Percentiles rank a stretch among this genome's conserved stretches.
Conservation (phyloP, 176 grass and related monocot species). For the Tuctoria greenei region DNA sequence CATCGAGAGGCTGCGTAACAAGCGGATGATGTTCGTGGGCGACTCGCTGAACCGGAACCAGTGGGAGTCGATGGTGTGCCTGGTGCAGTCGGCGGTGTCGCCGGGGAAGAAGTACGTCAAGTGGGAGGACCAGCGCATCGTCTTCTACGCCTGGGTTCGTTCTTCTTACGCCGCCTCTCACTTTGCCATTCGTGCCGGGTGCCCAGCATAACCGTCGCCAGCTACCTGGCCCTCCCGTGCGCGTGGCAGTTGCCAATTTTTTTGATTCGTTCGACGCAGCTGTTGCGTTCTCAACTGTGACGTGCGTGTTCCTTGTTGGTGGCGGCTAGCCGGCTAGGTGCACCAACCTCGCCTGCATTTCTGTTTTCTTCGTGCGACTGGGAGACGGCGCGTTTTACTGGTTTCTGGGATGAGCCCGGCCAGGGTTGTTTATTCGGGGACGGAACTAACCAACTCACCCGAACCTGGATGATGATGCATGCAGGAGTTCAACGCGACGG, state of each 20-base stretch:
- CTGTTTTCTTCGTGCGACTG: no score
- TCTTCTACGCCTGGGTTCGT: constrained; percentile 75
- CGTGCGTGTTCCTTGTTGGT: background rate
- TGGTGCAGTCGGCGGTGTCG: constrained; percentile 57
- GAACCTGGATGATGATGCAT: background rate
- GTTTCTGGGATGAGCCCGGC: constrained; percentile 7
- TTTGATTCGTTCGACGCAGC: background rate
- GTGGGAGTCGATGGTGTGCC: constrained; percentile 97
- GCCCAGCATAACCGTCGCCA: constrained; percentile 18
- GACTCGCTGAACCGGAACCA: constrained; percentile 93
- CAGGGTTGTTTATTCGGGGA: background rate
- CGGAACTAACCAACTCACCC: background rate
- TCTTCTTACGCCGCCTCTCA: background rate
- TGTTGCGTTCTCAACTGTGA: background rate
- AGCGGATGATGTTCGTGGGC: constrained; percentile 88
- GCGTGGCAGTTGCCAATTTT: background rate
- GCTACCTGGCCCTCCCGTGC: background rate
- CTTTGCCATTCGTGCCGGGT: constrained; percentile 20
- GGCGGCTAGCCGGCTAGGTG: constrained; percentile 18
- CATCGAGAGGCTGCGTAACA: constrained; percentile 63
- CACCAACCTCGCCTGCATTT: background rate
- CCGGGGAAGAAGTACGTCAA: constrained; percentile 74
- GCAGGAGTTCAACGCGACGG: constrained; percentile 70
- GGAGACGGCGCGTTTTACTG: background rate
- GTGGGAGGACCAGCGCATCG: constrained; percentile 65